These are phyloP conservation scores for Penicillium psychrofluorescens DNA, from an alignment of 495 filamentous ascomycete genomes.

Conservation along the genomic window DNA sequence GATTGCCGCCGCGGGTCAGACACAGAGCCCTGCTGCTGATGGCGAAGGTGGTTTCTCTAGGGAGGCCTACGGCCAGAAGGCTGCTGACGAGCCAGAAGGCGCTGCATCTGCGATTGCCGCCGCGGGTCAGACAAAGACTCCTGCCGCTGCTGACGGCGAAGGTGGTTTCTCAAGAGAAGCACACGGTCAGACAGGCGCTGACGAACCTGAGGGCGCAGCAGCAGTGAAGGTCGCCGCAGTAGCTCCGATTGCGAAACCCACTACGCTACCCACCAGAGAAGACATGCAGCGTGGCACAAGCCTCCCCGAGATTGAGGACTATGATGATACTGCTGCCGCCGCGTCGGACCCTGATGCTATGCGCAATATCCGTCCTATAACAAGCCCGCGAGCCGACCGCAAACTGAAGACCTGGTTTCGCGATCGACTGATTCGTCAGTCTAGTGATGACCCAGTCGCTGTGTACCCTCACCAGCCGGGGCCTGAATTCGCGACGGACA, in stretches of 20 bases:
- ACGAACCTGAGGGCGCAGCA: conserved; percentile 3
- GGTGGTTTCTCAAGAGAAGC: not conserved
- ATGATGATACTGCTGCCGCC: conserved; percentile 8
- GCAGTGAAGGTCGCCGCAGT: conserved; percentile 1
- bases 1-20: not conserved
- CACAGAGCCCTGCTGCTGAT: conserved; percentile 4
- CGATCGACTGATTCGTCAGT: conserved; percentile 15
- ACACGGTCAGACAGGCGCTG: not conserved
- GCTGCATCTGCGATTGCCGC: not conserved
- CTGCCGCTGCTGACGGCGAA: conserved; percentile 4
- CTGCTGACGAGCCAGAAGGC: not conserved
- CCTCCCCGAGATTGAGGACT: not conserved
- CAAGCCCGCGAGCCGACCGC: conserved; percentile 17
- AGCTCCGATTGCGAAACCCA: not conserved
- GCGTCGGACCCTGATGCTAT: conserved; percentile 1
- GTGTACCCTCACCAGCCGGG: conserved; percentile 20
- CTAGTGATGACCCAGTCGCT: conserved; percentile 9
- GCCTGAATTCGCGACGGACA: conserved; percentile 13
- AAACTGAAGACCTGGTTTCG: conserved; percentile 26
- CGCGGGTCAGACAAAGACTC: not conserved
- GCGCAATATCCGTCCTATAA: conserved; percentile 11
- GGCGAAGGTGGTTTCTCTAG: not conserved
- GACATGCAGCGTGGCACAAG: not conserved
- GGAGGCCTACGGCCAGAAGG: not conserved
- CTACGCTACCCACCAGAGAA: not conserved